A percentile compares a stretch with the other conserved stretches of the same genome.
Conservation (phyloP, 495 filamentous ascomycete species). For the Bacidia rubella region DNA sequence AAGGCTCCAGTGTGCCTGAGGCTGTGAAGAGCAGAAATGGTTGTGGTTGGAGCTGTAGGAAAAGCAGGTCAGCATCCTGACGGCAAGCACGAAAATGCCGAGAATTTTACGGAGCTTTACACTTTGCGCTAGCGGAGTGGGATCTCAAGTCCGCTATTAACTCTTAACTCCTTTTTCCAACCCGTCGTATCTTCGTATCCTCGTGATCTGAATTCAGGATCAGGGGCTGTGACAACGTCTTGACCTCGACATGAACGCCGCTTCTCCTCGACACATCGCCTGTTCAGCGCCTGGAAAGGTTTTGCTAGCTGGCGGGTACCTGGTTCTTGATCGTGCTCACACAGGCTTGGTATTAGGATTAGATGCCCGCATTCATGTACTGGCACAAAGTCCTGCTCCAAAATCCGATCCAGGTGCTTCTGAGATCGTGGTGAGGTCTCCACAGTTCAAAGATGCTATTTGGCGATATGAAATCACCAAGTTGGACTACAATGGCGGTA, state of each 20-base stretch:
- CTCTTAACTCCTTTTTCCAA: no score
- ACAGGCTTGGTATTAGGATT: constrained; percentile 89
- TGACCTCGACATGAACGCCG: no score
- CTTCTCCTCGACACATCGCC: constrained; percentile 34
- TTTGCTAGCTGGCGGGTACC: constrained; percentile 83
- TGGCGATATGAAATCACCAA: constrained; percentile 75
- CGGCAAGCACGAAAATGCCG: constrained; percentile 1
- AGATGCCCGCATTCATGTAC: constrained; percentile 80
- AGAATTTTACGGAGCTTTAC: not conserved
- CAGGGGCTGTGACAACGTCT: no score
- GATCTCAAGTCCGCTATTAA: no score
- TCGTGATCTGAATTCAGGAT: no score
- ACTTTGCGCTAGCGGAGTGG: no score
- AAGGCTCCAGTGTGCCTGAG: not conserved
- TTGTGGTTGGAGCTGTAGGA: constrained; percentile 3
- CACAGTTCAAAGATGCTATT: constrained; percentile 73
- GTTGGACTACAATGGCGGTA: constrained; percentile 54
- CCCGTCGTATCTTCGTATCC: no score
- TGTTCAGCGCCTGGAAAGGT: constrained; percentile 95
- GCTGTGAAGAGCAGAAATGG: not conserved
- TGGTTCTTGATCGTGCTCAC: constrained; percentile 79
- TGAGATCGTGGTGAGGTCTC: constrained; percentile 73
- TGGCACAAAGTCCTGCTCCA: constrained; percentile 48
- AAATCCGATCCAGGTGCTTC: constrained; percentile 42
- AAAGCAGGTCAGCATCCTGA: constrained; percentile 1